Evolutionary conservation across 768 basidiomycete species (phyloP).

Genomic region (Suillus paluster): DNA sequence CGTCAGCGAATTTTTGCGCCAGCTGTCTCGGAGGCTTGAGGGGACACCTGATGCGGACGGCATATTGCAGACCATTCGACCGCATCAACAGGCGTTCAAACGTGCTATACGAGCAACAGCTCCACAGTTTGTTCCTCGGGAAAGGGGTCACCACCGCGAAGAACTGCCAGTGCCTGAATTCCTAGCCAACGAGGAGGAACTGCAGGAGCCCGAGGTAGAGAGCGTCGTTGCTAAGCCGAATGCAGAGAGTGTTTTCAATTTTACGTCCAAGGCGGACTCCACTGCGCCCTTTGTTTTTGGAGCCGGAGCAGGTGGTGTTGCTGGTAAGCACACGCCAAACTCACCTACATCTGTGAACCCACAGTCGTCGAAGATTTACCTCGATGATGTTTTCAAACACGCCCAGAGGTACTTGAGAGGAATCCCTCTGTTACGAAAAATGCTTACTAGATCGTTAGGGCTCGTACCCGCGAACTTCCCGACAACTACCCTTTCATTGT

Average conservation of each 20-base stretch:
- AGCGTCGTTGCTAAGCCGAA: no score
- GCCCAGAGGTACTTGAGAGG: slow-evolving; percentile 44
- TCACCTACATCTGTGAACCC: slow-evolving; percentile 1
- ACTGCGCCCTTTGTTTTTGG: no score
- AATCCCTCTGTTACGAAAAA: background rate
- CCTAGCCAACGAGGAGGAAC: slow-evolving; percentile 45
- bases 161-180: slow-evolving; percentile 30
- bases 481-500: slow-evolving; percentile 70
- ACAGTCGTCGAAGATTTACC: slow-evolving; percentile 39
- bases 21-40: slow-evolving; percentile 49
- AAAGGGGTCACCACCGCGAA: slow-evolving; percentile 14
- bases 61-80: slow-evolving; percentile 58
- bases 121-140: slow-evolving; percentile 61
- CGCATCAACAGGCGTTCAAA: slow-evolving; percentile 52
- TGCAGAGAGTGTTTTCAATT: no score
- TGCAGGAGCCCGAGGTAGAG: background rate
- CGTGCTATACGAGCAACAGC: slow-evolving; percentile 53
- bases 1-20: slow-evolving; percentile 50
- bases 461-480: slow-evolving; percentile 72
- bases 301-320: no score
- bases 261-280: no score
- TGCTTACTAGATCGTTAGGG: slow-evolving; percentile 41
- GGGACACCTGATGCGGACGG: slow-evolving; percentile 58
- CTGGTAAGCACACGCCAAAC: background rate
- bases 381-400: slow-evolving; percentile 54